Evolutionary conservation across 176 grass and related monocot genomes (phyloP), one percentile per base, ranked within the genome.

Genomic region (Saccharum spontaneum): DNA sequence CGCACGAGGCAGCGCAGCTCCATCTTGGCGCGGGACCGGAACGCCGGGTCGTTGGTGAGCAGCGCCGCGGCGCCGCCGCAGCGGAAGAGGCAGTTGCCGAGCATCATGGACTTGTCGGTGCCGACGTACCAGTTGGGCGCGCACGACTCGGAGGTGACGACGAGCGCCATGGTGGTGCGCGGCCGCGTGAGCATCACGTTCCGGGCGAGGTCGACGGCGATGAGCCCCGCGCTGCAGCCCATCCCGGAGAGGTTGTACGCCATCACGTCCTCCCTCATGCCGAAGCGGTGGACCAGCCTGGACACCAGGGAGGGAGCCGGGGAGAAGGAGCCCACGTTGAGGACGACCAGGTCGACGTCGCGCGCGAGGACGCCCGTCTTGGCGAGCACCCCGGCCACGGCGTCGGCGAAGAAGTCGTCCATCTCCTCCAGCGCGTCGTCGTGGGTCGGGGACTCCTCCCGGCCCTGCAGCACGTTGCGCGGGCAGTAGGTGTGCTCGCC

Each of bases 81-180:
- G n/a, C 95, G 88, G 89, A 97, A 97, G 24, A 97, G 95, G 90
- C 95, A 97, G 82, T 97, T 97, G 1, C 95, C 92, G 4, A 94
- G 92, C 95, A 97, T 97, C 95, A 97, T 97, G 50, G 95, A 97
- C 91, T 86, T 97, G 92, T 97, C 95, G 39, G 80, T 92, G 14
- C 95, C 95, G 4, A 85, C 83, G 88, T 97, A 97, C 95, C 92
- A 97, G 87, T 97, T 94, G 12, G 92, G 95, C 6, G 86, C 89
- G 79, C 89, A 91, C 0, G 95, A 91, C 80, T 97, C 95, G 10
- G 95, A 94, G 3, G 90, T 94, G 34, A 94, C 88, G 2, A 94
- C 75, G 23, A 92, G 77, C 26, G 90, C 92, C 46, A 88, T 65
- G 34, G 86, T 85, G 11, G 86, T 81, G 15, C 60, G 70, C 13